A percentile compares a stretch with the other conserved stretches of the same genome.
Conservation (phyloP, 2,329 filamentous ascomycete genomes). For the Gnomoniopsis smithogilvyi region DNA sequence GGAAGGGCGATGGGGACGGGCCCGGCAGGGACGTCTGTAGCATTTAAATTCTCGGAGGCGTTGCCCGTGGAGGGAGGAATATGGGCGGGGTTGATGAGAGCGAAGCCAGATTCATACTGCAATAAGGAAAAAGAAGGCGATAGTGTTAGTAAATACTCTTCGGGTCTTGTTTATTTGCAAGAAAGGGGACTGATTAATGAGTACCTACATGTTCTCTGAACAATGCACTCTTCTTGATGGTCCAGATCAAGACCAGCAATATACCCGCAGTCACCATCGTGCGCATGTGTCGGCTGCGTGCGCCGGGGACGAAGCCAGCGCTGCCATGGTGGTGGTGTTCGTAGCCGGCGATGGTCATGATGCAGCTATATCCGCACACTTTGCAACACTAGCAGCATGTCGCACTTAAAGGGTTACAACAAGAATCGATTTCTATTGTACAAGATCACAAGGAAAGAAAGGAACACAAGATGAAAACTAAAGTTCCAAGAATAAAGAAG, state of each 20-base stretch:
- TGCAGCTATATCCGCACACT: not conserved
- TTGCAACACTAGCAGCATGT: not conserved
- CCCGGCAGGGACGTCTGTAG: not conserved
- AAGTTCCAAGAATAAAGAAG: not conserved
- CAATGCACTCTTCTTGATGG: conserved; percentile 5
- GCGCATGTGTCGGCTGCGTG: conserved; percentile 11
- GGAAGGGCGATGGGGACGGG: not conserved
- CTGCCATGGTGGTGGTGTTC: not conserved
- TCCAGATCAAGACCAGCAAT: conserved; percentile 13
- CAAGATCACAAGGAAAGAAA: not conserved
- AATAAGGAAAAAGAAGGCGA: not conserved
- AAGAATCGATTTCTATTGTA: not conserved
- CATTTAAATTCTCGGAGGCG: not conserved
- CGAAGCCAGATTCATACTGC: conserved; percentile 15
- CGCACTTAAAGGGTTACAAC: not conserved
- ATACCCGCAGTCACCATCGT: conserved; percentile 11
- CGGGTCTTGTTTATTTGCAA: not conserved
- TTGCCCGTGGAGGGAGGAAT: not conserved
- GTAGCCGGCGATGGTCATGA: conserved; percentile 8
- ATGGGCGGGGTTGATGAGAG: conserved; percentile 10
- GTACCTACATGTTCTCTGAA: not conserved
- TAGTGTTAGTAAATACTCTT: not conserved
- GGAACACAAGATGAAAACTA: not conserved
- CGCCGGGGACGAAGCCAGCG: conserved; percentile 7
- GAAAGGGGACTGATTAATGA: not conserved